phyloP scores from a whole-genome alignment of 2,329 filamentous ascomycete species.

The Hypoxylon sp. region DNA sequence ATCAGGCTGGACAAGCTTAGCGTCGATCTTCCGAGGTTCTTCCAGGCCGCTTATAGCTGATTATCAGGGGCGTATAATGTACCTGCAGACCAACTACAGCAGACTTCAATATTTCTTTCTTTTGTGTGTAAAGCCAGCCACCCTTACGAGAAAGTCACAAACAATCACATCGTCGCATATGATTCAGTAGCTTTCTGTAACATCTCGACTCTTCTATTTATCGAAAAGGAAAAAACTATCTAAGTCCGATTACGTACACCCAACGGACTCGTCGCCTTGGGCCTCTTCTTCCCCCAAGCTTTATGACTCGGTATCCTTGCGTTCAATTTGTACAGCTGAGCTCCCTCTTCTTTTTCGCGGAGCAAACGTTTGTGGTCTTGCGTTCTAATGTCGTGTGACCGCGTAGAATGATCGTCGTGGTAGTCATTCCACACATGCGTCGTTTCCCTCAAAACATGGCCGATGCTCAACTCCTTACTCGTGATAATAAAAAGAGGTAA shows the following conservation, averaged over 20 bases:
- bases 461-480: slow-evolving; percentile 28
- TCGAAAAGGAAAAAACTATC: slow-evolving; percentile 11
- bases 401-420: slow-evolving; percentile 9
- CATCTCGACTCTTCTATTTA: slow-evolving; percentile 22
- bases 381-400: slow-evolving; percentile 18
- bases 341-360: not conserved
- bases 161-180: not conserved
- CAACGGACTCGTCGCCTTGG: slow-evolving; percentile 4
- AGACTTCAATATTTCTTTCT: too few species aligned
- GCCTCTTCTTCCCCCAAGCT: not conserved
- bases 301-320: slow-evolving; percentile 9
- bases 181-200: not conserved
- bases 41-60: too few species aligned
- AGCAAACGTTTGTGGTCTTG: slow-evolving; percentile 5
- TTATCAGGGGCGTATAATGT: too few species aligned
- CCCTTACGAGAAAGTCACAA: too few species aligned
- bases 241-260: slow-evolving; percentile 10
- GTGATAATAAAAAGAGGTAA: too few species aligned
- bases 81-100: too few species aligned
- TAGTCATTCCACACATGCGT: slow-evolving; percentile 24
- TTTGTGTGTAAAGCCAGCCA: too few species aligned
- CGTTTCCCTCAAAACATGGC: slow-evolving; percentile 9
- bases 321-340: slow-evolving; percentile 20
- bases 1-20: not conserved
- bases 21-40: not conserved